These are phyloP conservation scores for Xylaria sp. DNA, from an alignment of 2,329 filamentous ascomycete genomes.

Conservation along the genomic window DNA sequence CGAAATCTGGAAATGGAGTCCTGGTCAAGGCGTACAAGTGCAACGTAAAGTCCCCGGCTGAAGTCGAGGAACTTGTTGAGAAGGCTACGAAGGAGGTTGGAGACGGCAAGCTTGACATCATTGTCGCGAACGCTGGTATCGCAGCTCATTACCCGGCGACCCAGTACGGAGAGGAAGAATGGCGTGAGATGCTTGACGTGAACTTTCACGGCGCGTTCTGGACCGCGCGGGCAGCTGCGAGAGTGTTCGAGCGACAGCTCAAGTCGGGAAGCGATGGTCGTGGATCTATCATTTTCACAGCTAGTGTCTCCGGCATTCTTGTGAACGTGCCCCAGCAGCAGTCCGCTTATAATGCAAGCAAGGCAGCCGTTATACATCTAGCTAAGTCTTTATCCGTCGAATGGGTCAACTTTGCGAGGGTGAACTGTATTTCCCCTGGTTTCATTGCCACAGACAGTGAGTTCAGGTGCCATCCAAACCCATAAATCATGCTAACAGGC, in stretches of 20 bases:
- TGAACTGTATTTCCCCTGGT: conserved; percentile 55
- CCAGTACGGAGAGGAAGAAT: conserved; percentile 54
- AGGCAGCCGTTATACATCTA: conserved; percentile 53
- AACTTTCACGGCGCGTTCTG: conserved; percentile 57
- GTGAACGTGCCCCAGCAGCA: conserved; percentile 19
- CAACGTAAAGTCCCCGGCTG: conserved; percentile 50
- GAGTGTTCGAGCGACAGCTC: conserved; percentile 51
- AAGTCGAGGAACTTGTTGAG: conserved; percentile 49
- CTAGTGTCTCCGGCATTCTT: conserved; percentile 19
- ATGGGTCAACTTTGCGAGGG: conserved; percentile 56
- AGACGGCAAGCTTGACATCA: conserved; percentile 52
- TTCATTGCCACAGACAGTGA: conserved; percentile 50
- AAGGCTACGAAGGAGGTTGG: conserved; percentile 52
- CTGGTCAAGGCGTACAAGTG: conserved; percentile 37
- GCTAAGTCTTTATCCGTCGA: conserved; percentile 56
- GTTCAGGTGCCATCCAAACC: conserved; percentile 3
- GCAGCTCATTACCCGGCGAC: conserved; percentile 51
- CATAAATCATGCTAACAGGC: conserved; percentile 17
- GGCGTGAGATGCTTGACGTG: conserved; percentile 53
- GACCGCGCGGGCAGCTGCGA: conserved; percentile 55
- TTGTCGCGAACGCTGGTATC: conserved; percentile 57
- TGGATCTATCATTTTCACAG: conserved; percentile 20
- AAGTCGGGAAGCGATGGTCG: conserved; percentile 41
- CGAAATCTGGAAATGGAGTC: conserved; percentile 15
- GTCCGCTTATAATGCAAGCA: conserved; percentile 22